Evolutionary conservation across 495 filamentous ascomycete genomes (phyloP), one percentile per base, ranked within the genome.

Genomic region (Immersiella caudata): DNA sequence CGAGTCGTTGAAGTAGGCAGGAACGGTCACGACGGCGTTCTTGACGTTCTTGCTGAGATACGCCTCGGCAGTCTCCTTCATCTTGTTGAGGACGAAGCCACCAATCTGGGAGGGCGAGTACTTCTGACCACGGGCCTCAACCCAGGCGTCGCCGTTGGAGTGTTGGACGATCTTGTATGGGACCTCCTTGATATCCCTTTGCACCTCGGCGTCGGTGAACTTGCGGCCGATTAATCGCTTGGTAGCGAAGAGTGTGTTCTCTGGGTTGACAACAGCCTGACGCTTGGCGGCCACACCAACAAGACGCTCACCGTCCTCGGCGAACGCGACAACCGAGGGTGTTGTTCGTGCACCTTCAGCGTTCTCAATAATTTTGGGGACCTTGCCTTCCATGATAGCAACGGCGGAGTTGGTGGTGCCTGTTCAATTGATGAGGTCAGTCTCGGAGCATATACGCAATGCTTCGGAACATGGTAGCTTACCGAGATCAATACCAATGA

Each of bases 121-220:
- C 79, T 93, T 97, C 82, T 97, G 88, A 74, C 92, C 94, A 72
- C 93, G 93, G 72, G 95, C 94, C 83, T 94, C 89, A 65, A 99
- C 90, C 95, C 95, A 99, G 72, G 95, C 95, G 74, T 99, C 95
- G 72, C 95, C 95, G 77, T 99, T 99, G 80, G 85, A 88, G 88
- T 99, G 95, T 82, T 97, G 94, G 56, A 98, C 90, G 74, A 99
- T 99, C 88, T 98, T 98, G 87, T 97, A 99, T 62, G 95, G 95
- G 16, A 99, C 95, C 82, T 99, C 92, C 82, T 95, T 92, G 79
- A 99, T 94, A 73, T 99, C 95, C 76, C 94, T 91, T 86, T 99
- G 95, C 49, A 97, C 93, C 86, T 99, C 95, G 70, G 85, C 76
- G 77, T 99, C 95, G 77, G 90, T 95, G 85, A 93, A 99, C 85